Conservation (phyloP, 164 flowering plant genomes). For the grape (Vitis vinifera) region DNA sequence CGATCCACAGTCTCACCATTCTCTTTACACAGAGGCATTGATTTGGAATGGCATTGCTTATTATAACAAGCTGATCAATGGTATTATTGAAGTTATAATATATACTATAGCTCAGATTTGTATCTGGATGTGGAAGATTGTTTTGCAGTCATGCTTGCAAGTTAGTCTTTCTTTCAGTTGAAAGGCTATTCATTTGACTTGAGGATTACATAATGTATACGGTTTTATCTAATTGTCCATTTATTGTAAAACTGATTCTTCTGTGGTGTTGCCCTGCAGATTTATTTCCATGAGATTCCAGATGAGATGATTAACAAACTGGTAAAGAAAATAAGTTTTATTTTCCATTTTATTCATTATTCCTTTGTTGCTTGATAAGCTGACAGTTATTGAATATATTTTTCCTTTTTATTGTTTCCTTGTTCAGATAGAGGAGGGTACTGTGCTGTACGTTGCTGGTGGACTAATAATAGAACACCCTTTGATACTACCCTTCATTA, state of each 20-base stretch:
- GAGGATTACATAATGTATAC: background rate
- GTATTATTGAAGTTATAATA: too few relatives aligned
- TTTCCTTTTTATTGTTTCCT: background rate
- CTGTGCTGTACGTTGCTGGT: conserved; percentile 61
- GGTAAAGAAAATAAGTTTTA: conserved; percentile 36
- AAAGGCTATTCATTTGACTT: too few relatives aligned
- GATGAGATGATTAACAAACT: conserved; percentile 77
- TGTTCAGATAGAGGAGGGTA: conserved; percentile 59
- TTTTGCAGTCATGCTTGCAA: too few relatives aligned
- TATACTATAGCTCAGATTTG: too few relatives aligned
- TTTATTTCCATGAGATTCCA: conserved; percentile 82
- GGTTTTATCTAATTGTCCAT: background rate
- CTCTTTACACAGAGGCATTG: too few relatives aligned
- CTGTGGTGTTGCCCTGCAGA: conserved; percentile 43
- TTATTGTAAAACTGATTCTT: background rate
- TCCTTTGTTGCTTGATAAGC: background rate
- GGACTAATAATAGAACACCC: conserved; percentile 72
- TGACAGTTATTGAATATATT: background rate
- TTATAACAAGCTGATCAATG: too few relatives aligned
- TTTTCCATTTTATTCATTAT: background rate
- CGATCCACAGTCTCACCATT: too few relatives aligned
- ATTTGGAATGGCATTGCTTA: too few relatives aligned
- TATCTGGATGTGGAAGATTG: too few relatives aligned
- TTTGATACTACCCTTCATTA: conserved; percentile 58
- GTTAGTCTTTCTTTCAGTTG: too few relatives aligned